Conservation (phyloP, 805 yeast species). For the Millerago galiae region DNA sequence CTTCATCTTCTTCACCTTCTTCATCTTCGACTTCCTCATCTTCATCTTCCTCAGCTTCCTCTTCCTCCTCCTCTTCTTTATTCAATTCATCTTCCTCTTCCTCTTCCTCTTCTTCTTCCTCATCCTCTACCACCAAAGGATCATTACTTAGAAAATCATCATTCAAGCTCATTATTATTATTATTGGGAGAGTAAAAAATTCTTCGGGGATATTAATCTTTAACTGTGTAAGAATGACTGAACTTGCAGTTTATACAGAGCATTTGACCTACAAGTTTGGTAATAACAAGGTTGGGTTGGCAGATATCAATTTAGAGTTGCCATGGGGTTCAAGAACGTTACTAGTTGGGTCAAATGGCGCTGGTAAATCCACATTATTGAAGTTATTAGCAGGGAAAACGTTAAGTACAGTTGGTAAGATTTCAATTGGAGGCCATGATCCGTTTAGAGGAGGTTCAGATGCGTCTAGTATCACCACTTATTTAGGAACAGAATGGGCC, state of each 20-base stretch:
- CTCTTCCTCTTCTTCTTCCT: conserved; percentile 20
- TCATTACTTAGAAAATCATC: conserved; percentile 21
- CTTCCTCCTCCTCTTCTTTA: conserved; percentile 19
- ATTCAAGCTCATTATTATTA: conserved; percentile 6
- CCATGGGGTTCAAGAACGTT: conserved; percentile 72
- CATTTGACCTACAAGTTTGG: conserved; percentile 67
- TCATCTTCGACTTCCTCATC: conserved; percentile 21
- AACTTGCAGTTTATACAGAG: conserved; percentile 53
- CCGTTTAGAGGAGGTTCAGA: conserved; percentile 65
- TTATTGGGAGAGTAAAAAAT: no score
- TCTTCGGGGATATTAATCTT: no score
- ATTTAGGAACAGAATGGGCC: conserved; percentile 98
- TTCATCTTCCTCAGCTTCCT: conserved; percentile 21
- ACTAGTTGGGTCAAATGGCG: conserved; percentile 92
- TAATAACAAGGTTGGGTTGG: conserved; percentile 55
- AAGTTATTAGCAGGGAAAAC: conserved; percentile 88
- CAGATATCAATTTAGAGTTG: conserved; percentile 52
- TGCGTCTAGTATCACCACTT: conserved; percentile 53
- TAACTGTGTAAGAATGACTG: no score
- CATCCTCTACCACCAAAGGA: conserved; percentile 18
- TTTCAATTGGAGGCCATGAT: conserved; percentile 74
- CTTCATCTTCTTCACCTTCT: conserved; percentile 13
- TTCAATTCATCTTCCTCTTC: conserved; percentile 17
- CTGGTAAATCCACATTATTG: conserved; percentile 89
- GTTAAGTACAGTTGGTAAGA: conserved; percentile 64